Evolutionary conservation across 768 basidiomycete genomes (phyloP), one percentile per base, ranked within the genome.

Genomic region (Amanita polypyramis): DNA sequence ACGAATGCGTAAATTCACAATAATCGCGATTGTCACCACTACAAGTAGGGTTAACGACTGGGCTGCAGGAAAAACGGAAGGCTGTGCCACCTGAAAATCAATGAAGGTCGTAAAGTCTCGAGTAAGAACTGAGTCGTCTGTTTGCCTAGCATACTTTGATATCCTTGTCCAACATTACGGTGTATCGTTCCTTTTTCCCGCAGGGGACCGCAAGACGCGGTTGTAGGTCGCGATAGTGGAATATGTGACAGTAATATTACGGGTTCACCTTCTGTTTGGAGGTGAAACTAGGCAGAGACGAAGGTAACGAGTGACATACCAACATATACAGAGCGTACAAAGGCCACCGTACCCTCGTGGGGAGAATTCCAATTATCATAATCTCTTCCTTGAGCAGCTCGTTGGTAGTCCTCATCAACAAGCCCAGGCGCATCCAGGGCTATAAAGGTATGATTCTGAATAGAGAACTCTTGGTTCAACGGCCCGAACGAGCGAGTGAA

Each of bases 11-110:
- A 56, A 83, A 74, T 54, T 90, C 87, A 57, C 93, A 97, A 56
- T 88, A 88, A 63, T 96, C 93, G 43, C 89, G 85, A 62, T 95
- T 88, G 64, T 97, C 91, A 5, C 82, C 93, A 57, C 87, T 88
- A 53, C 15, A 35, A 20, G 14, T 7, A 15, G 33, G 34, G 32
- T 32, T 45, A 47, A 21, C 43, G 41, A 48, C 15, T n/a, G 46
- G 25, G 43, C 34, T n/a, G 25, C 37, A 51, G 25, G 44, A 30
- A 45, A 49, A 17, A 56, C 38, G 57, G 42, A 20, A 42, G 32
- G 39, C 36, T 14, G 14, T 35, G 43, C 55, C 42, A 83, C 85
- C 83, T 90, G 61, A 86, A 91, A 2, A 95, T 70, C 1, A 76
- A 55, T 8, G 67, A 61, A 9, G 92, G 93, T 33, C 70, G 71